A percentile compares a stretch with the other conserved stretches of the same genome.
Conservation (phyloP, 768 basidiomycete species). For the Pulveroboletus frians region DNA sequence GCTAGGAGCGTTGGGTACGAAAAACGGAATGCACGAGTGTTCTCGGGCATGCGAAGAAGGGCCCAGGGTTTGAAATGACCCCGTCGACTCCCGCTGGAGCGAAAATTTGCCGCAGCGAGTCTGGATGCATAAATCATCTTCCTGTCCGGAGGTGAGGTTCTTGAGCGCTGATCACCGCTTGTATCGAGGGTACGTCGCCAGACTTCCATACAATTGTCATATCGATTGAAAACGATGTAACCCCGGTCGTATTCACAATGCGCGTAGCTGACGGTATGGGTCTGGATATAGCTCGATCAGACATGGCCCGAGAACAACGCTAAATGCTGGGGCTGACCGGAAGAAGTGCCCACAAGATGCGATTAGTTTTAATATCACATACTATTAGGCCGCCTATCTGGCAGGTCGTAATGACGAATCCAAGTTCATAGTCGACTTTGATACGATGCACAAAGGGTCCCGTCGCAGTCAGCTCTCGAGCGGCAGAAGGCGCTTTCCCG, state of each 20-base stretch:
- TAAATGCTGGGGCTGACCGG: slow-evolving; percentile 34
- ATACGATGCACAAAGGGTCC: slow-evolving; percentile 57
- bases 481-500: slow-evolving; percentile 42
- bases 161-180: slow-evolving; percentile 15
- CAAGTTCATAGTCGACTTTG: slow-evolving; percentile 64
- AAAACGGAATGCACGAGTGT: slow-evolving; percentile 54
- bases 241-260: slow-evolving; percentile 74
- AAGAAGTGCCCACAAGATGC: slow-evolving; percentile 59
- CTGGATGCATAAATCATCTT: slow-evolving; percentile 22
- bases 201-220: slow-evolving; percentile 56
- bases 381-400: slow-evolving; percentile 54
- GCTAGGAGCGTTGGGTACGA: slow-evolving; percentile 63
- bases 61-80: slow-evolving; percentile 65
- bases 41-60: slow-evolving; percentile 43
- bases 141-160: slow-evolving; percentile 32
- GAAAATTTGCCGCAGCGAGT: slow-evolving; percentile 15
- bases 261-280: slow-evolving; percentile 35
- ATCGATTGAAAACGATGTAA: slow-evolving; percentile 65
- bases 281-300: slow-evolving; percentile 8
- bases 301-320: background rate
- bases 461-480: slow-evolving; percentile 31
- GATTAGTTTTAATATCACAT: slow-evolving; percentile 44
- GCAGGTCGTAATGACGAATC: slow-evolving; percentile 56
- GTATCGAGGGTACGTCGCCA: slow-evolving; percentile 51
- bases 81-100: slow-evolving; percentile 14